Evolutionary conservation across 352 stramenopile species (phyloP), one percentile per base, ranked within the genome.

Genomic region (Pythium vanterpoolii): DNA sequence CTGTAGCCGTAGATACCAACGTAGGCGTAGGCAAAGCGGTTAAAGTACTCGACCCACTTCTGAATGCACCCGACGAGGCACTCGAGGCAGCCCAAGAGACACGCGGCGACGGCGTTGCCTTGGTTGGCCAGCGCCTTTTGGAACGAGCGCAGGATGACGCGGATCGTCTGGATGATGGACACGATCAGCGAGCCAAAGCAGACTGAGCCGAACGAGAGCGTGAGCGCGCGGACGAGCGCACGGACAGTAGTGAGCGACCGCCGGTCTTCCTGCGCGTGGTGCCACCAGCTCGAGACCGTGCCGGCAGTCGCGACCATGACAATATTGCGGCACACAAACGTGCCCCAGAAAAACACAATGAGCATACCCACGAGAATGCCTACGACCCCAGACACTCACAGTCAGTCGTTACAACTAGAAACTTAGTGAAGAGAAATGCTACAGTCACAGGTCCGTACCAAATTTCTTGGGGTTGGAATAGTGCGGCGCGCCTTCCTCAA

Each of bases 141-240:
- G 34, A 72, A 83, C 34, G 52, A 69, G 49, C 56, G 50, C 42
- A 87, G 23, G 4, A 85, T 57, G 31, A 82, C 76, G 28, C 73
- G 69, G 28, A 91, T 78, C 8, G 76, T 79, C 69, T 98, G 87
- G 38, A 99, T 66, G 47, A 98, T 88, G 1, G 95, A 95, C 10
- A 98, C 86, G 27, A 98, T 79, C 11, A 98, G 75, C 23, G 87
- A 97, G 21, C 96, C 96, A 23, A 98, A 87, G 68, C 92, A 98
- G 56, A 98, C 98, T 14, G 87, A 97, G 52, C 96, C 96, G 54
- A 98, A 96, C 53, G 93, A 96, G n/a, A 82, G 77, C 30, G 88
- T 97, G 11, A 82, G 73, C 19, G 83, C 76, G 28, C 87, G 77
- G 19, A 49, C 47, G 3, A 76, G 67, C 6, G 95, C 77, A 7